These are phyloP conservation scores for Blakeslea trispora DNA, from an alignment of 371 early-diverging fungal species.

Conservation along the genomic window DNA sequence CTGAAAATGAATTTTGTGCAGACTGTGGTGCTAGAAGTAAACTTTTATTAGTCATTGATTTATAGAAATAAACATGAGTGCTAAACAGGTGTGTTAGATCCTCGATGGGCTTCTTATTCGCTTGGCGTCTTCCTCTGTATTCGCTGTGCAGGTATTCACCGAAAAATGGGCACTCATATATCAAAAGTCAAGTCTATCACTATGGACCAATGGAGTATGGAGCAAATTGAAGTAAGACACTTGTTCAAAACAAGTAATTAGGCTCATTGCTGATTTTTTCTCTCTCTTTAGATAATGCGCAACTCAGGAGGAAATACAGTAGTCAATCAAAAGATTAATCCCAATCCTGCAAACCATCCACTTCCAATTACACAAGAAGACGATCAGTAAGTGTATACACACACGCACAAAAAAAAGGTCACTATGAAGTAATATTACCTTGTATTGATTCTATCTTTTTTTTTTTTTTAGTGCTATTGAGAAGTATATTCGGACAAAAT, in stretches of 20 bases:
- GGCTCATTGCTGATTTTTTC: not conserved
- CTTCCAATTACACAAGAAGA: constrained; percentile 65
- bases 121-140: constrained; percentile 95
- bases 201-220: constrained; percentile 92
- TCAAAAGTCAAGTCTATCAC: constrained; percentile 91
- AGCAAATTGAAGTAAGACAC: constrained; percentile 79
- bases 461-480: constrained; percentile 71
- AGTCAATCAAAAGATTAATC: constrained; percentile 76
- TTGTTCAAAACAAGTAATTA: not conserved
- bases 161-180: constrained; percentile 93
- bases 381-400: constrained; percentile 61
- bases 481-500: constrained; percentile 90
- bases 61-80: not conserved
- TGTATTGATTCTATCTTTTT: too few relatives aligned
- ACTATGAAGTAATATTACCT: not conserved
- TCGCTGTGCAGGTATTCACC: constrained; percentile 91
- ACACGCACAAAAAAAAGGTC: not conserved
- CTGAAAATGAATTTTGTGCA: constrained; percentile 80
- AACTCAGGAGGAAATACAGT: constrained; percentile 80
- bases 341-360: constrained; percentile 67
- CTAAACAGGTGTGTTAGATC: constrained; percentile 57
- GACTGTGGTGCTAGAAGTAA: constrained; percentile 80
- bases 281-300: constrained; percentile 50
- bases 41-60: not conserved
- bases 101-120: constrained; percentile 96